These are phyloP conservation scores for Wickerhamomyces alni DNA, from an alignment of 805 yeast species.

Conservation along the genomic window DNA sequence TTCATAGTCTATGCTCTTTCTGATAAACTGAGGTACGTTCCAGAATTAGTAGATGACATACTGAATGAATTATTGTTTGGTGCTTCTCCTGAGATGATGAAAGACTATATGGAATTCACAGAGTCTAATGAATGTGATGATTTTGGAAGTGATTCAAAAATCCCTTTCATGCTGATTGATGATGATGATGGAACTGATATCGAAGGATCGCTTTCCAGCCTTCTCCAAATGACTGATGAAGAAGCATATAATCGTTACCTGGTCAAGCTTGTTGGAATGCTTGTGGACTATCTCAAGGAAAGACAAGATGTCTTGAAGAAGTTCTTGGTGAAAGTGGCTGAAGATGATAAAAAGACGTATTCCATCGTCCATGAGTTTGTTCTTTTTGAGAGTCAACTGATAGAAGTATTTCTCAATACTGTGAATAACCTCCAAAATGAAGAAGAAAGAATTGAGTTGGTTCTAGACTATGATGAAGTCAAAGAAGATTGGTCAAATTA, in stretches of 20 bases:
- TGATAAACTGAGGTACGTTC: slow-evolving; percentile 16
- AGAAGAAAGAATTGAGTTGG: slow-evolving; percentile 12
- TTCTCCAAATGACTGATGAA: too few species aligned
- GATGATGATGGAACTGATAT: not conserved
- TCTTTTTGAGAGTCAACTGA: slow-evolving; percentile 11
- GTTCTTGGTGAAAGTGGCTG: slow-evolving; percentile 1
- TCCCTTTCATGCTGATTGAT: too few species aligned
- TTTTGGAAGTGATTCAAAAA: too few species aligned
- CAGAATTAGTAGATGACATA: slow-evolving; percentile 15
- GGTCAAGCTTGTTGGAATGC: slow-evolving; percentile 15
- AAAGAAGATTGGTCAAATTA: slow-evolving; percentile 19
- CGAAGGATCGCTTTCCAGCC: too few species aligned
- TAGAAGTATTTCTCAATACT: slow-evolving; percentile 5
- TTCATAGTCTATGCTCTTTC: slow-evolving; percentile 28
- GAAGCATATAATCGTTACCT: slow-evolving; percentile 15
- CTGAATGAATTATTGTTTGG: too few species aligned
- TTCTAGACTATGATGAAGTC: slow-evolving; percentile 17
- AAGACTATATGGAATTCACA: too few species aligned
- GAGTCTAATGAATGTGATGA: too few species aligned
- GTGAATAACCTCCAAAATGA: slow-evolving; percentile 1
- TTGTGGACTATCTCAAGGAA: slow-evolving; percentile 10
- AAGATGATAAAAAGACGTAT: not conserved
- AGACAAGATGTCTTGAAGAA: slow-evolving; percentile 6
- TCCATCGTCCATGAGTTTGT: slow-evolving; percentile 17
- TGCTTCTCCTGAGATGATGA: too few species aligned